Base-by-base conservation (phyloP, 768 basidiomycete genomes). In the Tylopilus cervinicoccineus region DNA sequence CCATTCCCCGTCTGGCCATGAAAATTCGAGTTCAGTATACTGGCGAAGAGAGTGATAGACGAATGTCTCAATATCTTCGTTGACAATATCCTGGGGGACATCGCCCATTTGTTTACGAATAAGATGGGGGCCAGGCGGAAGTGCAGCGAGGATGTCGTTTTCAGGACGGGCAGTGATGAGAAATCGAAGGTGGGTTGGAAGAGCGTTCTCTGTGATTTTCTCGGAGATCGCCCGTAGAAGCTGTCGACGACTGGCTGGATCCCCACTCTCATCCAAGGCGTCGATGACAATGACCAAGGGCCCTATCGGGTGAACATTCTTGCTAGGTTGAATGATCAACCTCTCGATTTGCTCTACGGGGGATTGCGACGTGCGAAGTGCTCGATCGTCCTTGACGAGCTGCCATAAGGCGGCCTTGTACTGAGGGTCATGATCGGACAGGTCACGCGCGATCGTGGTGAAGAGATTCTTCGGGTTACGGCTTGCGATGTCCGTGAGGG, bases 261-360 rank as follows among this genome's bases (percentile, higher is more conserved):
- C 40, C 10, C 51, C 54, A 31, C 56, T 55, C 23, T 55, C 53
- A 38, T 65, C 61, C 10, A 67, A 48, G 6, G 48, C 65, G 38
- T 70, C 68, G 13, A 69, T 56, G 37, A 70, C 55, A 19, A 67
- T 45, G 13, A 67, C 42, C 5, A 68, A 40, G 13, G 66, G 67
- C 4, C 61, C 59, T 28, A 57, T 23, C 13, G 49, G 27, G 12
- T 47, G 51, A 17, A 64, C 19, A 8, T 42, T 23, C 20, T 22
- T 23, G 5, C 50, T 51, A 10, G 66, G 63, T 19, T 22, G 26
- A 14, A 67, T 29, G 37, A 66, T 56, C 13, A 66, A 44, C 10
- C 50, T 38, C 24, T 48, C 46, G n/a, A 66, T 49, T 32, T 64
- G 61, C 14, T 37, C 47, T 2, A n/a, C 22, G 13, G 46, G 39